Conservation (phyloP, 352 stramenopile species). For the Elongisporangium senticosum region DNA sequence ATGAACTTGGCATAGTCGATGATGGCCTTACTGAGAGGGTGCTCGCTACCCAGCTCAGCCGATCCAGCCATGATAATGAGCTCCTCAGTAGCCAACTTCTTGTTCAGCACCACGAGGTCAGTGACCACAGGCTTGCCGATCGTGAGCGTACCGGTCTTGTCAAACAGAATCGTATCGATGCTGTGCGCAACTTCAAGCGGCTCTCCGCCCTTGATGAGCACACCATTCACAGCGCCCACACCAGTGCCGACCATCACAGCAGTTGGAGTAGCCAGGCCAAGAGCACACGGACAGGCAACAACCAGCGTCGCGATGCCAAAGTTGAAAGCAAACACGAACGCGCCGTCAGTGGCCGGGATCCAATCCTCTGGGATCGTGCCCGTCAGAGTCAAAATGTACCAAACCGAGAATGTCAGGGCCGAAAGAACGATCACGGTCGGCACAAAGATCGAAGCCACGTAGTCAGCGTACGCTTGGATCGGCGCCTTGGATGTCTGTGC, state of each 20-base stretch:
- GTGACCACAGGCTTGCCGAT: constrained; percentile 87
- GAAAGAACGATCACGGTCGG: constrained; percentile 92
- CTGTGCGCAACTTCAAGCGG: constrained; percentile 90
- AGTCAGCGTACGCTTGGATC: constrained; percentile 98
- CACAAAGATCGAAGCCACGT: constrained; percentile 94
- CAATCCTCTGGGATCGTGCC: constrained; percentile 55
- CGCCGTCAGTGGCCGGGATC: constrained; percentile 67
- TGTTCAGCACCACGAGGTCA: constrained; percentile 78
- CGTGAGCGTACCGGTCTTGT: constrained; percentile 99
- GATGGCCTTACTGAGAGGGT: constrained; percentile 92
- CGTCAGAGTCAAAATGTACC: constrained; percentile 82
- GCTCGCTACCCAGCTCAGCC: constrained; percentile 92
- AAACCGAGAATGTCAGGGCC: constrained; percentile 92
- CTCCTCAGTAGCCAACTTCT: constrained; percentile 71
- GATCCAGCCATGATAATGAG: constrained; percentile 87
- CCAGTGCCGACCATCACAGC: constrained; percentile 98
- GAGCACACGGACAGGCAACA: constrained; percentile 98
- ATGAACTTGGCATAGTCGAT: constrained; percentile 89
- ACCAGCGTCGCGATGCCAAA: constrained; percentile 98
- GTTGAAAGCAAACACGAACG: constrained; percentile 94
- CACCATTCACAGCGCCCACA: constrained; percentile 93
- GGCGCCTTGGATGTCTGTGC: constrained; percentile 97
- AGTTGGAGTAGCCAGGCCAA: constrained; percentile 97
- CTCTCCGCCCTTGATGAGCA: constrained; percentile 98
- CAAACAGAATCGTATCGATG: constrained; percentile 96